Base-by-base conservation (phyloP, 208 protist species). In the Acanthamoeba quina region DNA sequence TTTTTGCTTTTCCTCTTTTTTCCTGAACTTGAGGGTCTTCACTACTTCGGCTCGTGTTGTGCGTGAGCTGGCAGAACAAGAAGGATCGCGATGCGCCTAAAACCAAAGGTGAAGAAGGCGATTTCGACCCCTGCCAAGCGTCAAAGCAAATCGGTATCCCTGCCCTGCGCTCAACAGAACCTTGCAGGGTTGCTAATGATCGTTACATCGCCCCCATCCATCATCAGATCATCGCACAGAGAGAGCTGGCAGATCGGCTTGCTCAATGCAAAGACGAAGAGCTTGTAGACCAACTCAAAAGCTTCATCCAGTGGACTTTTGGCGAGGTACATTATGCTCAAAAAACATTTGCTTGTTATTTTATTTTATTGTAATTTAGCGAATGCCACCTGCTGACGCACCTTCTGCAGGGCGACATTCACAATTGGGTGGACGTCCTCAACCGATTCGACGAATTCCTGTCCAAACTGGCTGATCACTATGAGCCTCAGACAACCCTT, bases 391-490 rank as follows among this genome's bases (percentile, higher is more conserved):
- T 74, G 29, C 34, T 41, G n/a, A 29, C 34, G 29, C 34, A 44
- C 11, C 66, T 24, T 78, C 15, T 29, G 31, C 54, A 92, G 88
- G 88, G 88, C 24, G 88, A 92, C 88, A 92, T 92, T 52, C 44
- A 92, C n/a, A 72, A 72, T 21, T 92, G 88, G 88, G 44, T 58
- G 10, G 88, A 44, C 15, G 88, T 31, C 17, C 49, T 92, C 17
- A 92, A 92, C 41, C 60, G 88, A 13, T 92, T 92, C 62, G 88
- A 92, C 15, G 60, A 70, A 1, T 52, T 92, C 34, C 68, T 92
- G 15, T 49, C 88, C 31, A 41, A 92, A 17, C 62, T 92, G 62
- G 29, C 47, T 62, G 34, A 80, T 5, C 44, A 56, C 64, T 92
- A 92, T 49, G 64, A 92, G 41, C 64, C 41, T 24, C 64, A 92